Base-by-base conservation (phyloP, 352 stramenopile species). In the Lagenidium giganteum region DNA sequence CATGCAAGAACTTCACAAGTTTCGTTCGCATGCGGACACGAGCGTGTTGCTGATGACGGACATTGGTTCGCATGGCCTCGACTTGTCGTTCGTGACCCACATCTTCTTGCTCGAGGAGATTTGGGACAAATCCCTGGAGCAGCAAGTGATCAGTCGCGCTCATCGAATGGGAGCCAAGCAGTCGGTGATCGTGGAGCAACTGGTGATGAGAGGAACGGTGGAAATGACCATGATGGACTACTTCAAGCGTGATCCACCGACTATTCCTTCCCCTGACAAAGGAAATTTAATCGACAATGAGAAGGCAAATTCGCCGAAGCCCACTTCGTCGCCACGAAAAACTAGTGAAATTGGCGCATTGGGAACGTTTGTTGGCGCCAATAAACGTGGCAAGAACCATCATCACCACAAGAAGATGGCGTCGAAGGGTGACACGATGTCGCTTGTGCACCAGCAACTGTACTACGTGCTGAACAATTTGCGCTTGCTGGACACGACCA, bases 61-160 rank as follows among this genome's bases (percentile, higher is more conserved):
- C 29, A 85, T 98, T 47, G 96, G 96, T 1, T 95, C 81, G 16
- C 84, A 97, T 42, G 96, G 96, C 11, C 77, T 99, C 35, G 95
- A 99, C 52, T 65, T 99, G 9, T 98, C 87, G 30, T 99, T 99
- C 68, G 92, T 98, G 17, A 98, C 95, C 20, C 93, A 99, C 61
- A 97, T 99, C n/a, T 98, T 98, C 47, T 65, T 98, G 24, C 83
- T 98, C 54, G 95, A 99, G 34, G 83, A 97, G 47, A 96, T 98
- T 25, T 98, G 83, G 79, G 95, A 99, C 60, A 95, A 96, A 45
- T 95, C 80, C 11, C 57, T 98, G 12, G 84, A 98, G 55, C 67
- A 95, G 22, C 96, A 99, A 69, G 93, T 98, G 33, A 77, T 99
- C 22, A 93, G 90, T 39, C 76, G 96, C 40, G 95, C 96, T 0